Evolutionary conservation across 495 filamentous ascomycete species (phyloP).

Genomic region (Annulohypoxylon bovei): DNA sequence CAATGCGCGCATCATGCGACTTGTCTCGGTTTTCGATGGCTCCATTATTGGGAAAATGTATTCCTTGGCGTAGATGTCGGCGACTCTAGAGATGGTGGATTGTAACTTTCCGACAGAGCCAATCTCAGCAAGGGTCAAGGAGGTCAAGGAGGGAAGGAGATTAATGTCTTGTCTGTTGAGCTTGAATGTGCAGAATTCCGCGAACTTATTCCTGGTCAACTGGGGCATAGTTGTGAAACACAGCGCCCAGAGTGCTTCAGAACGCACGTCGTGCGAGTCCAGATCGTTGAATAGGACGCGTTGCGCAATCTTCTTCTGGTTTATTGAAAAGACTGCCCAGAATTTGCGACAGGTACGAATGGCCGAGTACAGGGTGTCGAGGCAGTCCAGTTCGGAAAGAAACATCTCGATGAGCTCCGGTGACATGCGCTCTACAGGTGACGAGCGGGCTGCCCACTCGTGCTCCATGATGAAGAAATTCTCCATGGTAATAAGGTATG

Average conservation of each 20-base stretch:
- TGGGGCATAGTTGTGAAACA: no score
- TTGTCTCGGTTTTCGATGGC: not conserved
- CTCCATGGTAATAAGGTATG: no score
- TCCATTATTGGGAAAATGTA: not conserved
- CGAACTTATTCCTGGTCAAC: not conserved
- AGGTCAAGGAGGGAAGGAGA: not conserved
- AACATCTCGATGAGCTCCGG: no score
- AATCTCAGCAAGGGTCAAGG: not conserved
- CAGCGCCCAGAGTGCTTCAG: not conserved
- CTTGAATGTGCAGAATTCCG: not conserved
- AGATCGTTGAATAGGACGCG: not conserved
- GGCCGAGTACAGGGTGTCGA: no score
- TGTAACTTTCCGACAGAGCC: not conserved
- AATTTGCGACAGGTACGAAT: not conserved
- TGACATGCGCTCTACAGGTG: no score
- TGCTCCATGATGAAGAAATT: no score
- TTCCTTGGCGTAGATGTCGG: not conserved
- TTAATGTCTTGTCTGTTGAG: not conserved
- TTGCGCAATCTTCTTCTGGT: not conserved
- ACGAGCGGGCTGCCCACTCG: no score
- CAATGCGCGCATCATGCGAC: not conserved
- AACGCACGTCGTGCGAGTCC: not conserved
- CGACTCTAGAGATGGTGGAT: not conserved
- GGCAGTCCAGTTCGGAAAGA: no score
- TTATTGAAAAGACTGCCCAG: not conserved